phyloP scores from a whole-genome alignment of 2,329 filamentous ascomycete genomes.

The Xylaria sp. region DNA sequence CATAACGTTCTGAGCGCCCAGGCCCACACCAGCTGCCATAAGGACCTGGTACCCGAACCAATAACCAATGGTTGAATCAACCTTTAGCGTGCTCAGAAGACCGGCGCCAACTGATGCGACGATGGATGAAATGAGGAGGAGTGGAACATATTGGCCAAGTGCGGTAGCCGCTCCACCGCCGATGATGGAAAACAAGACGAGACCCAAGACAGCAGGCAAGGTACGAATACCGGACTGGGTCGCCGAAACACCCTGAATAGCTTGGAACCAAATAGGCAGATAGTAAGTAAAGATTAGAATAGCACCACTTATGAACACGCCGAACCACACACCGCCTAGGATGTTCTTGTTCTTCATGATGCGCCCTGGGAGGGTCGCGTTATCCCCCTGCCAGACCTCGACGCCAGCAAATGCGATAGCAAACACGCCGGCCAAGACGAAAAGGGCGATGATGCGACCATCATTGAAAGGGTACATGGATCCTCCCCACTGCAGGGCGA shows the following conservation, averaged over 20 bases:
- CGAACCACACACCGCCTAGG: slow-evolving; percentile 43
- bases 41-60: slow-evolving; percentile 57
- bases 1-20: background rate
- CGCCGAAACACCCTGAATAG: slow-evolving; percentile 54
- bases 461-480: slow-evolving; percentile 51
- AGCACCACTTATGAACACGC: slow-evolving; percentile 50
- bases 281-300: slow-evolving; percentile 50
- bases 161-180: slow-evolving; percentile 50
- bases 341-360: slow-evolving; percentile 53
- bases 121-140: slow-evolving; percentile 52
- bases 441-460: slow-evolving; percentile 56
- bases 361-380: slow-evolving; percentile 54
- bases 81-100: slow-evolving; percentile 53
- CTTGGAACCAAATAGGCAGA: slow-evolving; percentile 58
- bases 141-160: slow-evolving; percentile 58
- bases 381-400: slow-evolving; percentile 50
- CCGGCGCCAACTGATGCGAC: slow-evolving; percentile 51
- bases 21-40: background rate
- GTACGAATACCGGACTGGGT: slow-evolving; percentile 52
- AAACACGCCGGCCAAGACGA: slow-evolving; percentile 54
- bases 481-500: slow-evolving; percentile 60
- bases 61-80: slow-evolving; percentile 45
- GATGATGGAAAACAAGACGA: slow-evolving; percentile 50
- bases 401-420: slow-evolving; percentile 48
- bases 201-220: slow-evolving; percentile 53